Base-by-base conservation (phyloP, 768 basidiomycete genomes). In the Austroboletus festivus region DNA sequence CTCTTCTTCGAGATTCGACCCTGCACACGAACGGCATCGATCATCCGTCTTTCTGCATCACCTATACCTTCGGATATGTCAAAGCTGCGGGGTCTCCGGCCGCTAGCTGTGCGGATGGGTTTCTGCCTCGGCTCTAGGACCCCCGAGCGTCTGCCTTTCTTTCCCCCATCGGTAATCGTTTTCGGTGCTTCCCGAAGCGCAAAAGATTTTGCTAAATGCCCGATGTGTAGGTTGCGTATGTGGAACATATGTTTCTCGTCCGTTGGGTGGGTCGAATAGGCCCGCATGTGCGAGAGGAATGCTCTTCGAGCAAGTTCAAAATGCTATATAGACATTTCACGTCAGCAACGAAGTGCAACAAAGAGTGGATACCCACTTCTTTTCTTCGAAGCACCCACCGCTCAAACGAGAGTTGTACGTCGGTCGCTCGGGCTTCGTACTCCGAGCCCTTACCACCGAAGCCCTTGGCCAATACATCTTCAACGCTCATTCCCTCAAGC, bases 191-290 rank as follows among this genome's bases (percentile, higher is more conserved):
- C 93, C 24, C 93, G 86, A 54, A 94, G 74, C 1, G 89, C 89
- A 60, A 95, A 95, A 1, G 92, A 82, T 68, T 95, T 94, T 15
- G 93, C 92, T 39, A 92, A 70, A 72, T 99, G 96, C 2, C 96
- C 96, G 38, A 96, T 78, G 63, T 99, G 96, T 9, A 98, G 77
- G 63, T 95, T 82, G 15, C 88, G 87, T 50, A 97, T 84, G 68
- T 98, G 94, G 74, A 99, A 99, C 44, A 98, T 90, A 55, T 92
- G 85, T 62, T 98, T 99, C 68, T 98, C 96, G 51, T 85, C 83
- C 15, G 88, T 80, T 0, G 96, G 94, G 70, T 99, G 96, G 1
- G 96, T 99, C 24, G 96, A 87, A 67, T 98, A 99, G 0, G 96
- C 96, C 46, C 95, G 81, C 73, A 97, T 83, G 66, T 95, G 93